phyloP scores from a whole-genome alignment of 208 protist species.

The Zelonia costaricensis region DNA sequence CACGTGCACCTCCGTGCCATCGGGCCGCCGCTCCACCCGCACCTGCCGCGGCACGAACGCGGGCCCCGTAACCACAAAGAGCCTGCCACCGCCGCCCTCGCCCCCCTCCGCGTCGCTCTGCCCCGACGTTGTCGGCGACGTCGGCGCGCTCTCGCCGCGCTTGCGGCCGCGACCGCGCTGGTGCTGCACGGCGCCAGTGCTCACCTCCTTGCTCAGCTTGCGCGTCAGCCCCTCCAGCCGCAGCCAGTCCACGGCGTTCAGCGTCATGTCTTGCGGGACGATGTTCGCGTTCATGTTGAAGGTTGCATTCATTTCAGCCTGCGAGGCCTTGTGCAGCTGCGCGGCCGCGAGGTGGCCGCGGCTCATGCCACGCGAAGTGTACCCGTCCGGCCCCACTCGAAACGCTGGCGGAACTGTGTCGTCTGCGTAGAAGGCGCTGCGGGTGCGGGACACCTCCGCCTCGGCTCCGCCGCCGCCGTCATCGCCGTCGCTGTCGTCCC shows the following conservation, averaged over 20 bases:
- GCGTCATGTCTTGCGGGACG: constrained; percentile 85
- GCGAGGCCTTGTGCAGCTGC: constrained; percentile 70
- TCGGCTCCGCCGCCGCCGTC: constrained; percentile 4
- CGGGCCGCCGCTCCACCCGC: constrained; percentile 35
- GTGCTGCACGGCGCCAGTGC: constrained; percentile 11
- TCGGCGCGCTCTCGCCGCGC: background rate
- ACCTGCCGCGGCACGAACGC: constrained; percentile 59
- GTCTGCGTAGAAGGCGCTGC: constrained; percentile 75
- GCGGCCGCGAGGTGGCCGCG: constrained; percentile 85
- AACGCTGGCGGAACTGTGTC: constrained; percentile 54
- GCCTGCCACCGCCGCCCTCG: constrained; percentile 12
- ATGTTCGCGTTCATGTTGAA: constrained; percentile 91
- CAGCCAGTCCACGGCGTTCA: constrained; percentile 84
- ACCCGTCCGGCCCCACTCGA: constrained; percentile 58
- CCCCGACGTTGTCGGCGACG: constrained; percentile 4
- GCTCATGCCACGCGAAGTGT: constrained; percentile 59
- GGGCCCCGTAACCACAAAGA: constrained; percentile 59
- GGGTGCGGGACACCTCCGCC: constrained; percentile 32
- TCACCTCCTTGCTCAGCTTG: constrained; percentile 42
- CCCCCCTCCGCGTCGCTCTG: constrained; percentile 2
- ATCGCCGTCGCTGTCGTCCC: constrained; percentile 20
- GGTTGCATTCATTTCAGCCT: constrained; percentile 73
- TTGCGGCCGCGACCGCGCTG: constrained; percentile 6
- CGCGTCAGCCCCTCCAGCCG: constrained; percentile 72
- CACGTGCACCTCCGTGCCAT: constrained; percentile 26